Percentiles rank a stretch among this genome's conserved stretches.
Conservation (phyloP, 495 filamentous ascomycete species). For the Hypoxylon lenormandii region DNA sequence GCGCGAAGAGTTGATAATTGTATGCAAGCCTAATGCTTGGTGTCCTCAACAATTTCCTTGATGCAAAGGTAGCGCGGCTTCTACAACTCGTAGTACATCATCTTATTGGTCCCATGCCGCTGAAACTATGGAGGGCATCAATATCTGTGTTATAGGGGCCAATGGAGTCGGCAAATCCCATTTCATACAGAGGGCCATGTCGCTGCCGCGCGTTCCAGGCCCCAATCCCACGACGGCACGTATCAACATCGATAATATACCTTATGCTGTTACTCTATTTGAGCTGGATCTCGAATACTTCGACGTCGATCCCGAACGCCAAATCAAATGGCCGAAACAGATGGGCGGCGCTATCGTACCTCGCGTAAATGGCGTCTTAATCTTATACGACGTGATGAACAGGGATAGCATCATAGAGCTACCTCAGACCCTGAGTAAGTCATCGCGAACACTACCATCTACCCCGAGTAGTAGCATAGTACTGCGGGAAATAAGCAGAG, state of each 20-base stretch:
- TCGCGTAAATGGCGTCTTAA: slow-evolving; percentile 81
- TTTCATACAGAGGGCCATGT: slow-evolving; percentile 83
- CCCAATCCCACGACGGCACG: slow-evolving; percentile 70
- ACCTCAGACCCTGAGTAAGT: slow-evolving; percentile 78
- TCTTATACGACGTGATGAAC: slow-evolving; percentile 87
- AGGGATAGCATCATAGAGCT: slow-evolving; percentile 74
- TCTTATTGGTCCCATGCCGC: slow-evolving; percentile 13
- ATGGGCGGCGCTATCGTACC: slow-evolving; percentile 74
- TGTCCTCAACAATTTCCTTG: slow-evolving; percentile 11
- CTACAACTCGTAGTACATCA: slow-evolving; percentile 17
- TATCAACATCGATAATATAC: slow-evolving; percentile 79
- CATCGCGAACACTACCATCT: slow-evolving; percentile 1
- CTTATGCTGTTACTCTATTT: slow-evolving; percentile 82
- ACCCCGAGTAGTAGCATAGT: slow-evolving; percentile 5
- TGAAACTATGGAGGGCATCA: slow-evolving; percentile 71
- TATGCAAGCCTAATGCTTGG: slow-evolving; percentile 23
- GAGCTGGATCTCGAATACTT: slow-evolving; percentile 78
- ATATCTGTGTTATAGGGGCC: slow-evolving; percentile 86
- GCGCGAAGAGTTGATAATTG: slow-evolving; percentile 21
- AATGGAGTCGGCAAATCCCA: slow-evolving; percentile 87
- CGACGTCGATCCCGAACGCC: slow-evolving; percentile 72
- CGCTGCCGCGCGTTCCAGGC: slow-evolving; percentile 69
- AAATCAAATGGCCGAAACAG: slow-evolving; percentile 82
- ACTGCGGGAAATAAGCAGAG: slow-evolving; percentile 32
- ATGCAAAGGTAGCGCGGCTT: slow-evolving; percentile 2